These are phyloP conservation scores for Cryptococcus sp. DNA, from an alignment of 1,284 basidiomycete species.

Conservation along the genomic window DNA sequence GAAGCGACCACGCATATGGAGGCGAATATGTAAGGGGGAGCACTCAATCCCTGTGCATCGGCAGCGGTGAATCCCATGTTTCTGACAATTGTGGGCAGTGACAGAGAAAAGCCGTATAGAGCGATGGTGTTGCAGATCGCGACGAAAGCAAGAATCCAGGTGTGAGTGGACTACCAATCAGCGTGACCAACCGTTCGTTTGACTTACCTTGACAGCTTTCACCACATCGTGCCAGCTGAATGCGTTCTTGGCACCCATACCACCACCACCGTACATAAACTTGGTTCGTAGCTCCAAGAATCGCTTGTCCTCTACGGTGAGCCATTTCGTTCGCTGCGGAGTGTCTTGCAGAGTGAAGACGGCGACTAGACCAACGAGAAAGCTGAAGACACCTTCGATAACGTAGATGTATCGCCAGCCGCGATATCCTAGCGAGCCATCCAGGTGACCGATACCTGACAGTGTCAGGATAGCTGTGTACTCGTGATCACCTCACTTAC, in stretches of 20 bases:
- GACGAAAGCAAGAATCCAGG: conserved; percentile 29
- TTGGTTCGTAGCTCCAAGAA: conserved; percentile 18
- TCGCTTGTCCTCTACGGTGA: conserved; percentile 15
- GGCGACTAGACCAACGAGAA: conserved; percentile 13
- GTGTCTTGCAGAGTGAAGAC: conserved; percentile 17
- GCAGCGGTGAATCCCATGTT: conserved; percentile 9
- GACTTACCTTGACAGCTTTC: conserved; percentile 18
- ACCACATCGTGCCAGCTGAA: conserved; percentile 8
- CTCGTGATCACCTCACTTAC: neutral
- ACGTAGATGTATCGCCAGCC: conserved; percentile 33
- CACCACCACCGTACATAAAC: conserved; percentile 18
- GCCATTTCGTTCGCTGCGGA: conserved; percentile 14
- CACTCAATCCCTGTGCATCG: conserved; percentile 2
- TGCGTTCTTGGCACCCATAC: conserved; percentile 6
- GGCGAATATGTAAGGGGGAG: conserved; percentile 10
- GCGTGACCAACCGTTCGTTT: conserved; percentile 1
- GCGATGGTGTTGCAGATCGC: conserved; percentile 51
- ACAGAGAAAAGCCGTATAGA: conserved; percentile 52
- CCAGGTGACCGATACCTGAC: conserved; percentile 21
- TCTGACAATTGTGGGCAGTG: conserved; percentile 7
- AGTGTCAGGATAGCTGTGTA: too few relatives aligned
- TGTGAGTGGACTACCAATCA: neutral
- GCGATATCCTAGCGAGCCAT: conserved; percentile 20
- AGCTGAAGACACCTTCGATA: conserved; percentile 19
- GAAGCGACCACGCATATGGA: neutral